Base-by-base conservation (phyloP, 176 grass and related monocot genomes). In the Oryza officinalis region DNA sequence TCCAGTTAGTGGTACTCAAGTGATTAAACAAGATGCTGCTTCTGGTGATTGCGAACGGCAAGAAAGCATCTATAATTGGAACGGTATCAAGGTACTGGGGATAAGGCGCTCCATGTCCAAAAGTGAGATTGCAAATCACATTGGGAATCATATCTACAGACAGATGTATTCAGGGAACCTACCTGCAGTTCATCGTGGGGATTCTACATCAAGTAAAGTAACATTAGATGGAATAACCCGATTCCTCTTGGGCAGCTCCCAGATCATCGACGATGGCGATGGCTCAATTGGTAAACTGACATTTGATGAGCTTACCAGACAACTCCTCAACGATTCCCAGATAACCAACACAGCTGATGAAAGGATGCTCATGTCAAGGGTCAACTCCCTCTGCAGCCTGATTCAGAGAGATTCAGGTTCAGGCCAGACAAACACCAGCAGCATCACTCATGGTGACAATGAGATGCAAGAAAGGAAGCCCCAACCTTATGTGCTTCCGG, bases 361-460 rank as follows among this genome's bases (percentile, higher is more conserved):
- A 74, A 85, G 78, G 46, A 90, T 83, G 76, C 72, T 97, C 27
- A 94, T 97, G 94, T 90, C 85, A 4, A 90, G 90, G 76, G 94
- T 97, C 52, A 88, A 97, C 71, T 97, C 94, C 47, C 85, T 97
- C 5, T 97, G 92, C 72, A 87, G 81, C 61, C 67, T 97, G 67
- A 85, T 97, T 57, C 86, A 97, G 25, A 94, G 73, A 71, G 91
- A 90, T 63, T 37, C 75, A 65, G 18, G 71, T 17, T 50, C 20
- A 27, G 37, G 18, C 10, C 45, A 38, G 32, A 17, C 28, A 46
- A 77, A 71, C 27, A 1, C 52, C 52, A 57, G 63, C 17, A 57
- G 63, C 17, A 27, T 68, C 17, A 70, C 74, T 33, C 9, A 23
- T 2, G 23, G 52, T 41, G 43, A 68, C 44, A 65, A 64, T 65